These are phyloP conservation scores for Hericium erinaceus DNA, from an alignment of 768 basidiomycete genomes.

Conservation along the genomic window DNA sequence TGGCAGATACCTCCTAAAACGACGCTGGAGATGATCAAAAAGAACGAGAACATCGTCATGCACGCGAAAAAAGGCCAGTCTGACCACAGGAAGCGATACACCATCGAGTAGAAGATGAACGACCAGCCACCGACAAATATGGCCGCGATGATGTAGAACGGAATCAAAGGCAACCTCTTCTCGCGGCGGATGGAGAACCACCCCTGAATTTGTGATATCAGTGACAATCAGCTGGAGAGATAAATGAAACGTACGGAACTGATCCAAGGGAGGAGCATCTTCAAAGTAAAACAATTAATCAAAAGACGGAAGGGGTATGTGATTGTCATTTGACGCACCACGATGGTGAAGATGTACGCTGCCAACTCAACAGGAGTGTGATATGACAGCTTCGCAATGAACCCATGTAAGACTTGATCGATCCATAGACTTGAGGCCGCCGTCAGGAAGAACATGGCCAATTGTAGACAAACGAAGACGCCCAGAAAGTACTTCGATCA, in stretches of 20 bases:
- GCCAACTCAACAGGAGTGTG: slow-evolving; percentile 35
- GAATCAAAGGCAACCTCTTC: slow-evolving; percentile 28
- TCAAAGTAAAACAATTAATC: background rate
- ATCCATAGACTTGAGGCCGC: slow-evolving; percentile 47
- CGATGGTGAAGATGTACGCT: slow-evolving; percentile 33
- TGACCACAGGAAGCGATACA: slow-evolving; percentile 22
- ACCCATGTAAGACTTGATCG: slow-evolving; percentile 40
- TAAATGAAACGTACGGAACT: slow-evolving; percentile 26
- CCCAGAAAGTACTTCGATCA: slow-evolving; percentile 42
- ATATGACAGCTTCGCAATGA: slow-evolving; percentile 31
- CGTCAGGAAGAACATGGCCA: slow-evolving; percentile 43
- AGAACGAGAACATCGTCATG: slow-evolving; percentile 34
- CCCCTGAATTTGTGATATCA: slow-evolving; percentile 27
- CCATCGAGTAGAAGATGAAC: slow-evolving; percentile 19
- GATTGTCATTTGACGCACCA: slow-evolving; percentile 25
- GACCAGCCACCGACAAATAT: slow-evolving; percentile 21
- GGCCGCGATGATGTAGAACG: slow-evolving; percentile 34
- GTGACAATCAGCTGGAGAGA: background rate
- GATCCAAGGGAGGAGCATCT: slow-evolving; percentile 47
- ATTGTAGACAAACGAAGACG: slow-evolving; percentile 42
- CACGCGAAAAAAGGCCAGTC: slow-evolving; percentile 44
- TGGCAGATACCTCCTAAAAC: slow-evolving; percentile 40
- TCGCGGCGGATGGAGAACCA: slow-evolving; percentile 46
- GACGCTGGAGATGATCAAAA: slow-evolving; percentile 26
- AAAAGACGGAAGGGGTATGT: too few relatives aligned